phyloP scores from a whole-genome alignment of 352 stramenopile species.

The Thalassiosira livingstoniorum region DNA sequence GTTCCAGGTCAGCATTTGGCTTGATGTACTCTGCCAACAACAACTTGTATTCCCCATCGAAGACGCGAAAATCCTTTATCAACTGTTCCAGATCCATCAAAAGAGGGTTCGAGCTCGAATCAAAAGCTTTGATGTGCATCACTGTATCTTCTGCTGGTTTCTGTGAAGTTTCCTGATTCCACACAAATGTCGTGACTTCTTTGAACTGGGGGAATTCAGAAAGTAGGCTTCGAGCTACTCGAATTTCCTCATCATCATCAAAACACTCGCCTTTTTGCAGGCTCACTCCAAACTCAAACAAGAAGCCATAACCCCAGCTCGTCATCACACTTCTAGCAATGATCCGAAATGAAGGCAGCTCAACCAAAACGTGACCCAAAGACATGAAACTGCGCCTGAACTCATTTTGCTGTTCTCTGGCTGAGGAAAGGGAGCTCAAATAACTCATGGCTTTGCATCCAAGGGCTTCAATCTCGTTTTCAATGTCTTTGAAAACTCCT shows the following conservation, averaged over 20 bases:
- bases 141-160: constrained; percentile 74
- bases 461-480: constrained; percentile 63
- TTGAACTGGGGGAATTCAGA: constrained; percentile 75
- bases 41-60: constrained; percentile 67
- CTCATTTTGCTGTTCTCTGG: constrained; percentile 58
- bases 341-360: constrained; percentile 65
- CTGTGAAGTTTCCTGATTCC: constrained; percentile 74
- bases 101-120: constrained; percentile 4
- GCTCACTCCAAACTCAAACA: constrained; percentile 76
- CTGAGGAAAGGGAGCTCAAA: constrained; percentile 47
- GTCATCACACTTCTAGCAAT: constrained; percentile 69
- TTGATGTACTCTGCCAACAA: constrained; percentile 70
- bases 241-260: constrained; percentile 55
- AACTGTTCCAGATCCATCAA: constrained; percentile 56
- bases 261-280: constrained; percentile 61
- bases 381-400: constrained; percentile 70
- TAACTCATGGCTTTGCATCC: constrained; percentile 47
- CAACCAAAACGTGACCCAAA: constrained; percentile 70
- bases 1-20: constrained; percentile 63
- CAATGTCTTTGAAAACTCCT: constrained; percentile 62
- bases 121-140: constrained; percentile 48
- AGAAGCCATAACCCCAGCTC: constrained; percentile 69
- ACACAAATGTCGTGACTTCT: constrained; percentile 75
- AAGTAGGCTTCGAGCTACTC: constrained; percentile 67
- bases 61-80: constrained; percentile 58